These are phyloP conservation scores for Oryza glaberrima DNA, from an alignment of 176 grass and related monocot species.

Conservation along the genomic window DNA sequence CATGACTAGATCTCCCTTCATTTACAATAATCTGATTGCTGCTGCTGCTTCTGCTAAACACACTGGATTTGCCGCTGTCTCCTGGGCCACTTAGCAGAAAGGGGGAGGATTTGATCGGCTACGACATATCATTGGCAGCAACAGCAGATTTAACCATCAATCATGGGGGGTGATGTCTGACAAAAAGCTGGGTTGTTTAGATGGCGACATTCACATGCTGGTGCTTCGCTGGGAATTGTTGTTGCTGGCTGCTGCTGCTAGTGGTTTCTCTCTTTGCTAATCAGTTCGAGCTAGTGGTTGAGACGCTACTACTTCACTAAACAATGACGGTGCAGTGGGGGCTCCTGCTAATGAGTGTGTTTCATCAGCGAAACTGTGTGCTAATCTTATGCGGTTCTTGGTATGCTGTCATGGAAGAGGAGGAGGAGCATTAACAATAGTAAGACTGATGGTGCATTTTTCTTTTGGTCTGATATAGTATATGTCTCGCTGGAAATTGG, in stretches of 20 bases:
- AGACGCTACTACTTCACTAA: slow-evolving; percentile 29
- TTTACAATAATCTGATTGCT: slow-evolving; percentile 3
- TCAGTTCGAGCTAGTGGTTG: slow-evolving; percentile 32
- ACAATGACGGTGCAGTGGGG: slow-evolving; percentile 42
- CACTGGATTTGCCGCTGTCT: slow-evolving; percentile 9
- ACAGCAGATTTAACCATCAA: slow-evolving; percentile 45
- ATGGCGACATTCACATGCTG: slow-evolving; percentile 54
- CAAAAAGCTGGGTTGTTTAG: slow-evolving; percentile 44
- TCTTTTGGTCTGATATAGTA: slow-evolving; percentile 18
- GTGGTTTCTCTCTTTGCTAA: slow-evolving; percentile 34
- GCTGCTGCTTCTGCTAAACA: not conserved
- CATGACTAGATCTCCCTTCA: slow-evolving; percentile 3
- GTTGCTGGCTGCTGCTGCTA: not conserved
- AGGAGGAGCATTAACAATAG: slow-evolving; percentile 23
- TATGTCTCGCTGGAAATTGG: slow-evolving; percentile 33
- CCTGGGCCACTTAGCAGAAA: slow-evolving; percentile 17
- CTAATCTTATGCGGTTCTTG: slow-evolving; percentile 25
- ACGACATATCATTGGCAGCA: slow-evolving; percentile 2
- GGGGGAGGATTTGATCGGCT: slow-evolving; percentile 6
- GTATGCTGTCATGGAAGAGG: slow-evolving; percentile 38
- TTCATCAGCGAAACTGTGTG: slow-evolving; percentile 36
- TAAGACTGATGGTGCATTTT: not conserved
- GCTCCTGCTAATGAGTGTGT: slow-evolving; percentile 19
- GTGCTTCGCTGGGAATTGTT: slow-evolving; percentile 30
- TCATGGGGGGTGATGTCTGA: slow-evolving; percentile 52